Evolutionary conservation across 2,329 filamentous ascomycete species (phyloP), one percentile per base, ranked within the genome.

Genomic region (Talaromyces albobiverticillius): DNA sequence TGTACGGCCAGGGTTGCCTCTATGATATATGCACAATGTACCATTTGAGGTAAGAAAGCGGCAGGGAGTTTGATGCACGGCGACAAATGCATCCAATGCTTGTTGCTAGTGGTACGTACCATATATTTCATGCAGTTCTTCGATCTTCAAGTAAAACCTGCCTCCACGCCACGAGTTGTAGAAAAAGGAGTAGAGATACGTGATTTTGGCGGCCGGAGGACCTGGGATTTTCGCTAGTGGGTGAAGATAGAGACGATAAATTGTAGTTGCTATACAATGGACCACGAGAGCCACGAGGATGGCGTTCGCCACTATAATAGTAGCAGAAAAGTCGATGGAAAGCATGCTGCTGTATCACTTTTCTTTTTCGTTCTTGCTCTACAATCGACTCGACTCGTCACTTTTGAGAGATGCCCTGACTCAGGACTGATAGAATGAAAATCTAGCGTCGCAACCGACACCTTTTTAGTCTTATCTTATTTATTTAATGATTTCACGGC

Each of bases 181-280:
- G 59, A 65, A 66, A 34, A 62, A 63, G 18, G 65, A 62, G 47
- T 61, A 62, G 25, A 57, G 50, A 59, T 51, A 61, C 14, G 50
- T 52, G 11, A 40, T 20, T n/a, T 59, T 60, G 11, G 63, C 66
- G 26, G 62, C 54, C n/a, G 61, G 49, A 31, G 66, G 65, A 1
- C 66, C 66, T 8, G 64, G 65, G 40, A 66, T 56, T 22, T 60
- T 60, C 4, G 65, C 61, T 14, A 67, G 55, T n/a, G 65, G 66
- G 43, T 65, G 64, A 46, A 68, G 60, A 34, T 60, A 65, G 16
- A 68, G 46, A 10, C 65, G 62, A 57, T 64, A 65, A 36, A 36
- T 3, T 6, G 9, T 6, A 36, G 4, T 36, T 36, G 3, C n/a
- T n/a, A 36, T 36, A 16, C 9, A 36, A 14, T 36, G 6, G 13